phyloP scores from a whole-genome alignment of 495 filamentous ascomycete genomes.

The Penicillium macrosclerotiorum region DNA sequence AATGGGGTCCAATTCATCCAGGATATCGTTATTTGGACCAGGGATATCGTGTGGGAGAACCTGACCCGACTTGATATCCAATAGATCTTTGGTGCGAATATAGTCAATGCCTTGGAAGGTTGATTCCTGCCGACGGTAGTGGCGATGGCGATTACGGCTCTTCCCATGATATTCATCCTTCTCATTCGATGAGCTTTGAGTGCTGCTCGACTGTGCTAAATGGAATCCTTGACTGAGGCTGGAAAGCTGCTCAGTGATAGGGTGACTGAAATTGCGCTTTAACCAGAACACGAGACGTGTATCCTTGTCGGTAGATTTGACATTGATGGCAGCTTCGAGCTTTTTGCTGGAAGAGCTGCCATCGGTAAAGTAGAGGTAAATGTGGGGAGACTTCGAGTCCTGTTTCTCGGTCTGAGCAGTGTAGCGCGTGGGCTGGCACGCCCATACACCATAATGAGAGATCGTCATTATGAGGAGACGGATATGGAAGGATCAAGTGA shows the following conservation, averaged over 20 bases:
- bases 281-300: constrained; percentile 28
- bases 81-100: constrained; percentile 20
- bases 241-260: constrained; percentile 20
- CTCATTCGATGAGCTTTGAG: not conserved
- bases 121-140: constrained; percentile 8
- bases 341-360: constrained; percentile 14
- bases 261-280: constrained; percentile 20
- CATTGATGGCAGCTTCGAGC: constrained; percentile 27
- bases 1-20: constrained; percentile 35
- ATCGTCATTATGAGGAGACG: constrained; percentile 18
- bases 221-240: constrained; percentile 24
- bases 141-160: constrained; percentile 2
- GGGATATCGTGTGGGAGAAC: constrained; percentile 23
- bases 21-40: constrained; percentile 30
- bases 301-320: constrained; percentile 25
- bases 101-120: constrained; percentile 26
- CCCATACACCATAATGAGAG: constrained; percentile 31
- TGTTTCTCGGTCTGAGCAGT: constrained; percentile 19
- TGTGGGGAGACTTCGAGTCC: constrained; percentile 28
- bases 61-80: constrained; percentile 16
- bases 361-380: constrained; percentile 29
- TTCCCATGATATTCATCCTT: not conserved
- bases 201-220: constrained; percentile 5
- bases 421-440: constrained; percentile 23
- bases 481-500: not conserved